Evolutionary conservation across 1,139 yeast species (phyloP), one percentile per base, ranked within the genome.

Genomic region (Pneumocystis sp.): DNA sequence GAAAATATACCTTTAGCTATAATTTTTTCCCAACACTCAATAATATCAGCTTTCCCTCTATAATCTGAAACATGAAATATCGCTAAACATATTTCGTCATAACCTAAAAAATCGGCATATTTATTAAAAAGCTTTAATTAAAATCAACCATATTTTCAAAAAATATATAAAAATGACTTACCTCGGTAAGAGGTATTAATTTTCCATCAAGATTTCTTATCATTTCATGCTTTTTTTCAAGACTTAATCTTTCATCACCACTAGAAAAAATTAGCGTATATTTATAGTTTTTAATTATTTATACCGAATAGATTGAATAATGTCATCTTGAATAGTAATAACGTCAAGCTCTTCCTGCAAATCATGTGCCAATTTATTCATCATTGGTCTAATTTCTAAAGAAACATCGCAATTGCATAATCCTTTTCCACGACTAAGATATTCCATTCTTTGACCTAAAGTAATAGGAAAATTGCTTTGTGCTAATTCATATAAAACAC

Each of bases 391-490:
- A 71, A 85, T 80, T 67, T 82, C 83, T 42, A 95, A 90, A 31
- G 95, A 87, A 69, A 93, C 85, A 40, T 84, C 85, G 74, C 96
- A 86, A 72, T 88, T 88, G 73, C 96, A 88, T 77, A 89, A 91
- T 1, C 96, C 96, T 74, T 87, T 87, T 0, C 97, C 97, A 70
- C 97, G 82, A 0, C 97, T 88, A 67, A 93, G 80, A 72, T 83
- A 90, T 74, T 91, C 97, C 63, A 93, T 86, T 74, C 98, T 82
- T 71, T 87, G 86, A 59, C 82, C 80, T 68, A 93, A 80, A 59
- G 81, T 77, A 65, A 93, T 79, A 17, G 82, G 81, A 74, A 90
- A 90, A 65, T 85, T 87, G 37, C 95, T 85, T 31, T 84, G 79
- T 0, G 97, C 86, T 68, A 93, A 77, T 8, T 84, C 80, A 71